phyloP scores from a whole-genome alignment of 768 basidiomycete species.

The Omphalotus guepiniiformis region DNA sequence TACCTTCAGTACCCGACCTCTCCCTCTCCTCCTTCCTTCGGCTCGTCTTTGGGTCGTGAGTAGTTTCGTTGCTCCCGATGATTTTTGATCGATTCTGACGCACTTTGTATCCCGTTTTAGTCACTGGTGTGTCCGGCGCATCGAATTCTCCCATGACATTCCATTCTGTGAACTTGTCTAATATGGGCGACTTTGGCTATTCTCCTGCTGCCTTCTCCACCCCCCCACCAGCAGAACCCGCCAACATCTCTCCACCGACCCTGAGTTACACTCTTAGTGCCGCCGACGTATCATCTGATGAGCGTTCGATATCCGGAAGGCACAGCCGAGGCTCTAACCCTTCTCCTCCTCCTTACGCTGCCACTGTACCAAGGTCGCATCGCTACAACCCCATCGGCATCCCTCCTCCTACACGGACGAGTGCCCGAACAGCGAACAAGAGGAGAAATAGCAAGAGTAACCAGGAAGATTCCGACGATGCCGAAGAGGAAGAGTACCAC shows the following conservation, averaged over 20 bases:
- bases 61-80: slow-evolving; percentile 15
- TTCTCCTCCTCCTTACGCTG: slow-evolving; percentile 46
- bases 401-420: slow-evolving; percentile 52
- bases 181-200: slow-evolving; percentile 43
- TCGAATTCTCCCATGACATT: slow-evolving; percentile 62
- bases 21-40: slow-evolving; percentile 40
- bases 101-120: slow-evolving; percentile 28
- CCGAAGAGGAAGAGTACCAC: slow-evolving; percentile 67
- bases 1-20: slow-evolving; percentile 73
- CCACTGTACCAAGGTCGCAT: slow-evolving; percentile 68
- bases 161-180: slow-evolving; percentile 54
- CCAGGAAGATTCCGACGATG: slow-evolving; percentile 70
- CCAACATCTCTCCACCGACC: slow-evolving; percentile 65
- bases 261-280: slow-evolving; percentile 63
- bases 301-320: slow-evolving; percentile 49
- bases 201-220: slow-evolving; percentile 28
- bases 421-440: slow-evolving; percentile 37
- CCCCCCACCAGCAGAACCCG: slow-evolving; percentile 66
- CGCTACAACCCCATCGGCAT: slow-evolving; percentile 75
- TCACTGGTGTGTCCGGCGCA: slow-evolving; percentile 42
- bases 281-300: slow-evolving; percentile 73
- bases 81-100: slow-evolving; percentile 11
- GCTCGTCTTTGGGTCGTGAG: slow-evolving; percentile 64
- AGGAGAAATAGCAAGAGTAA: slow-evolving; percentile 38
- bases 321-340: slow-evolving; percentile 57